Evolutionary conservation across 2,329 filamentous ascomycete genomes (phyloP).

Genomic region (Colletotrichum gigasporum): DNA sequence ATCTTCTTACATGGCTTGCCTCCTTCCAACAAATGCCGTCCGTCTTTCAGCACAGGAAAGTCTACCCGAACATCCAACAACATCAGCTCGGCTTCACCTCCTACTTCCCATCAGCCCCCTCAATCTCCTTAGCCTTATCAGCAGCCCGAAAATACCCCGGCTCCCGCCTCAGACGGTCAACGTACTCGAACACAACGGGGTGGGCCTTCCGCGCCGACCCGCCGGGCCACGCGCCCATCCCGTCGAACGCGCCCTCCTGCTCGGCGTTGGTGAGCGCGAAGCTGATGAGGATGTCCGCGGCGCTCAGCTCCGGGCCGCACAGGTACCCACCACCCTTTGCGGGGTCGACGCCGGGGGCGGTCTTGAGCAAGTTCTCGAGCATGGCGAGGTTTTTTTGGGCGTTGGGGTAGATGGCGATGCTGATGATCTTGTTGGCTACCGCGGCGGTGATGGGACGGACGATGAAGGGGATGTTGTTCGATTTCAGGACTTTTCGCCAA

Average conservation of each 20-base stretch:
- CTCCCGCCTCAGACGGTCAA: constrained; percentile 53
- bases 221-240: constrained; percentile 52
- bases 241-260: constrained; percentile 45
- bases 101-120: too few species aligned
- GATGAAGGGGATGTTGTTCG: constrained; percentile 59
- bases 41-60: too few species aligned
- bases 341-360: constrained; percentile 45
- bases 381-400: constrained; percentile 56
- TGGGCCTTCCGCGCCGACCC: constrained; percentile 48
- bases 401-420: constrained; percentile 56
- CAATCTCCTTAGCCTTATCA: constrained; percentile 59
- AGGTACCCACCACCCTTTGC: constrained; percentile 54
- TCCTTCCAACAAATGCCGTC: too few species aligned
- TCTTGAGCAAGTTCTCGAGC: constrained; percentile 58
- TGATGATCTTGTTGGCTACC: constrained; percentile 54
- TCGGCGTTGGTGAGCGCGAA: constrained; percentile 57
- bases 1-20: too few species aligned
- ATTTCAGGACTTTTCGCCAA: constrained; percentile 53
- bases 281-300: constrained; percentile 63
- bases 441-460: constrained; percentile 60
- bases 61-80: too few species aligned
- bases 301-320: constrained; percentile 58
- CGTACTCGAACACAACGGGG: constrained; percentile 58
- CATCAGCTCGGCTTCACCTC: too few species aligned
- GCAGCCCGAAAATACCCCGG: constrained; percentile 58